Conservation (phyloP, 768 basidiomycete species). For the Auricularia sp. region DNA sequence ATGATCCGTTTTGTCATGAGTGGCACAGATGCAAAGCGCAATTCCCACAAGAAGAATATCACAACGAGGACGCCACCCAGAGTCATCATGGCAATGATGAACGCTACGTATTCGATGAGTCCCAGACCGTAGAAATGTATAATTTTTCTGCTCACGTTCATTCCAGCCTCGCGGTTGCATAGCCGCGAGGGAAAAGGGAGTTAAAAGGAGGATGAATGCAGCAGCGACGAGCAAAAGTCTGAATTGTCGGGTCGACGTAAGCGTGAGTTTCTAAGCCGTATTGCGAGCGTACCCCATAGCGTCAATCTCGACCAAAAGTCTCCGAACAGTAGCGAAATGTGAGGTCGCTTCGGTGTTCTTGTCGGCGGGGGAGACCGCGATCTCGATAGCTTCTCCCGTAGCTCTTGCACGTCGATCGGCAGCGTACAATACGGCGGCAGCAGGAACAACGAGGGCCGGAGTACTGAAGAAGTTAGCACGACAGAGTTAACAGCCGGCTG, state of each 20-base stretch:
- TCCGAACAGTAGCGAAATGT: neutral
- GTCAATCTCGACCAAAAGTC: slow-evolving; percentile 21
- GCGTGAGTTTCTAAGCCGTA: neutral
- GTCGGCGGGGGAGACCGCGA: no score
- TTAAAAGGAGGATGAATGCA: slow-evolving; percentile 20
- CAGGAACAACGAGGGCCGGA: slow-evolving; percentile 15
- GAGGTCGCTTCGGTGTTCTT: neutral
- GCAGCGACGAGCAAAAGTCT: slow-evolving; percentile 22
- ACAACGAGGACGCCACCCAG: slow-evolving; percentile 20
- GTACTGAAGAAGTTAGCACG: slow-evolving; percentile 5
- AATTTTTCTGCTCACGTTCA: slow-evolving; percentile 15
- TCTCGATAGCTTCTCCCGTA: neutral
- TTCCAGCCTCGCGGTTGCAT: slow-evolving; percentile 18
- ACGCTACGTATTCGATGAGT: slow-evolving; percentile 10
- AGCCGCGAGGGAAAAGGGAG: slow-evolving; percentile 21
- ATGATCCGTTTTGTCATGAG: slow-evolving; percentile 24
- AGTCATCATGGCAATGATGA: slow-evolving; percentile 25
- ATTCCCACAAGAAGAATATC: slow-evolving; percentile 24
- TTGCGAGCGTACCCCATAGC: slow-evolving; percentile 9
- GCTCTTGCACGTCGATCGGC: neutral
- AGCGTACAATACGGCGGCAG: slow-evolving; percentile 11
- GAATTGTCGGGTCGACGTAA: neutral
- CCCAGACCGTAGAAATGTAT: no score
- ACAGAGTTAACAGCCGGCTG: neutral
- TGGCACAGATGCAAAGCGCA: slow-evolving; percentile 24